phyloP scores from a whole-genome alignment of 2,329 filamentous ascomycete species.

The Daldinia eschscholtzii region DNA sequence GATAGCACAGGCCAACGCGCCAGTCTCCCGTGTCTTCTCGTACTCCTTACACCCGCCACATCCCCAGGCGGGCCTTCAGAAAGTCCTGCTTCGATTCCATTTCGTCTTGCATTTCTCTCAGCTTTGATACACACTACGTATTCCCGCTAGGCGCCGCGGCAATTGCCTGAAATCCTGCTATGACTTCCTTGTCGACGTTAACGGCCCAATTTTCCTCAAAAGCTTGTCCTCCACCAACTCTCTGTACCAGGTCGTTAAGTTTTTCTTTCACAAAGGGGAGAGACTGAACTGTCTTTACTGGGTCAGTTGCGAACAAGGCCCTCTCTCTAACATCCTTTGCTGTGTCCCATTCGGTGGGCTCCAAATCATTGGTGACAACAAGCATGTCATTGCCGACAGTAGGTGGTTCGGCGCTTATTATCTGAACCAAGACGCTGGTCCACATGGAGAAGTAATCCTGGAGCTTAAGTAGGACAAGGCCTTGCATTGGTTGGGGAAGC shows the following conservation, averaged over 20 bases:
- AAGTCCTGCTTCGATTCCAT: neutral
- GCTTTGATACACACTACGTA: slow-evolving; percentile 23
- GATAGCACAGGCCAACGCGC: neutral
- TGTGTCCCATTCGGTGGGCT: slow-evolving; percentile 67
- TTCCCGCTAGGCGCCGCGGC: slow-evolving; percentile 17
- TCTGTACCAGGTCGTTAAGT: slow-evolving; percentile 69
- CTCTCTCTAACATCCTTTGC: slow-evolving; percentile 67
- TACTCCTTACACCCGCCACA: neutral
- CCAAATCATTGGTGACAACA: slow-evolving; percentile 59
- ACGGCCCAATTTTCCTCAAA: slow-evolving; percentile 77
- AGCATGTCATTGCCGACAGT: slow-evolving; percentile 65
- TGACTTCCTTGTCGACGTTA: slow-evolving; percentile 81
- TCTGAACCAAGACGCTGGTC: slow-evolving; percentile 76
- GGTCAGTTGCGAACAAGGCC: slow-evolving; percentile 69
- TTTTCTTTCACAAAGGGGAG: slow-evolving; percentile 74
- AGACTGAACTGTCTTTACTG: slow-evolving; percentile 74
- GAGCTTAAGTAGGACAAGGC: slow-evolving; percentile 70
- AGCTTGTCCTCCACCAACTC: slow-evolving; percentile 71
- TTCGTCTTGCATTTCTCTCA: slow-evolving; percentile 1
- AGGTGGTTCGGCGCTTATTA: slow-evolving; percentile 65
- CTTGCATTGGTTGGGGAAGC: slow-evolving; percentile 67
- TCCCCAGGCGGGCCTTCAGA: neutral
- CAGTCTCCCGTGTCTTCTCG: neutral
- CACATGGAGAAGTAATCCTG: slow-evolving; percentile 83
- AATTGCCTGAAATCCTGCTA: slow-evolving; percentile 71